Percentiles rank a stretch among this genome's conserved stretches.
phyloP scores from a whole-genome alignment of 148 eudicot species.

The Spergularia bocconei region DNA sequence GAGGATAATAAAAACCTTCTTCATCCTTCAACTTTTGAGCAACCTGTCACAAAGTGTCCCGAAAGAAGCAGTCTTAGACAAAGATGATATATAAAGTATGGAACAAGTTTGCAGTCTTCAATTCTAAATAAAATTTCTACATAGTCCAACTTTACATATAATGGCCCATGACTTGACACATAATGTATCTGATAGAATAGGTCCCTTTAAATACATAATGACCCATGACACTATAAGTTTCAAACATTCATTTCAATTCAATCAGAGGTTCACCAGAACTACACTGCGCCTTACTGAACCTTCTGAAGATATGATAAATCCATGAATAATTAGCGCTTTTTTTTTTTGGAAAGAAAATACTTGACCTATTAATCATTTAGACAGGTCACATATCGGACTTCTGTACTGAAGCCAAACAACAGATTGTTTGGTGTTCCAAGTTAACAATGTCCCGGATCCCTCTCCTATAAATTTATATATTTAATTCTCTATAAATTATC shows the following conservation, averaged over 20 bases:
- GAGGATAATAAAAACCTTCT: slow-evolving; percentile 91
- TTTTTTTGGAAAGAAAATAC: too few relatives aligned
- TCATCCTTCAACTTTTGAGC: slow-evolving; percentile 85
- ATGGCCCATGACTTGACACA: not conserved
- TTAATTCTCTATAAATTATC: not conserved
- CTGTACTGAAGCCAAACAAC: not conserved
- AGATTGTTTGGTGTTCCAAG: not conserved
- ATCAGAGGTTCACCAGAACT: not conserved
- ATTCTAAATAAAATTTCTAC: not conserved
- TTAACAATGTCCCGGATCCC: not conserved
- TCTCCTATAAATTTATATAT: not conserved
- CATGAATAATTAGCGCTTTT: not conserved
- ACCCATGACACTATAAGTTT: not conserved
- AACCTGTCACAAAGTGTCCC: slow-evolving; percentile 45
- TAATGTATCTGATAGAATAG: not conserved
- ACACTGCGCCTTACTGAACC: not conserved
- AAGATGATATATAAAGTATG: not conserved
- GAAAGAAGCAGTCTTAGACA: slow-evolving; percentile 7
- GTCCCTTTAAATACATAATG: not conserved
- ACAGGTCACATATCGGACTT: not conserved
- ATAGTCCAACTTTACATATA: not conserved
- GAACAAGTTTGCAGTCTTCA: not conserved
- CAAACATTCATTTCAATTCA: too few relatives aligned
- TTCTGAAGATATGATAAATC: not conserved
- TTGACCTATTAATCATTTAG: too few relatives aligned